These are phyloP conservation scores for Malus orientalis DNA, from an alignment of 306 rosid genomes.

Conservation along the genomic window DNA sequence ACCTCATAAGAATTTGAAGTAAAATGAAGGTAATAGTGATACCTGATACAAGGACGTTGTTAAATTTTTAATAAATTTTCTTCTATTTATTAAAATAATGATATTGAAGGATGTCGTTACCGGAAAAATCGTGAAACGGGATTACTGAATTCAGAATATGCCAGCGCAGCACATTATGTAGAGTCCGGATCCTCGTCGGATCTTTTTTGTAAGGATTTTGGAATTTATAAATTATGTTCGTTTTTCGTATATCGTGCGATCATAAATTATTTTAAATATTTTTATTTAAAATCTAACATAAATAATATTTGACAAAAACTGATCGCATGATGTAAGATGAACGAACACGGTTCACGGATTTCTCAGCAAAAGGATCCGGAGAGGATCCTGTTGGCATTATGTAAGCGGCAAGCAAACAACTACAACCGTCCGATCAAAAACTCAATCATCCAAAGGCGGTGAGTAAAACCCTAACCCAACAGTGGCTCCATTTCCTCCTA, in stretches of 20 bases:
- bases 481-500: not conserved
- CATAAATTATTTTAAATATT: no score
- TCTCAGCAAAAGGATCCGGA: no score
- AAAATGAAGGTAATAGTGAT: no score
- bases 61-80: no score
- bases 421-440: constrained; percentile 6
- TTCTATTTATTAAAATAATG: not conserved
- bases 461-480: constrained; percentile 15
- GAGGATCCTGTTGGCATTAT: not conserved
- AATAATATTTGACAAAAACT: no score
- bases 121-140: not conserved
- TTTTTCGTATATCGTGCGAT: no score
- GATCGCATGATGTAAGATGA: fast-evolving
- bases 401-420: not conserved
- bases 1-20: no score
- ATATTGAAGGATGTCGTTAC: not conserved
- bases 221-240: fast-evolving
- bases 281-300: no score
- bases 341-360: no score
- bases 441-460: constrained; percentile 3
- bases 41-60: no score
- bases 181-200: no score
- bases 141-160: not conserved
- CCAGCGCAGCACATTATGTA: not conserved
- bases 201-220: fast-evolving